These are phyloP conservation scores for Geotrichum restrictum DNA, from an alignment of 1,139 yeast species.

Conservation along the genomic window DNA sequence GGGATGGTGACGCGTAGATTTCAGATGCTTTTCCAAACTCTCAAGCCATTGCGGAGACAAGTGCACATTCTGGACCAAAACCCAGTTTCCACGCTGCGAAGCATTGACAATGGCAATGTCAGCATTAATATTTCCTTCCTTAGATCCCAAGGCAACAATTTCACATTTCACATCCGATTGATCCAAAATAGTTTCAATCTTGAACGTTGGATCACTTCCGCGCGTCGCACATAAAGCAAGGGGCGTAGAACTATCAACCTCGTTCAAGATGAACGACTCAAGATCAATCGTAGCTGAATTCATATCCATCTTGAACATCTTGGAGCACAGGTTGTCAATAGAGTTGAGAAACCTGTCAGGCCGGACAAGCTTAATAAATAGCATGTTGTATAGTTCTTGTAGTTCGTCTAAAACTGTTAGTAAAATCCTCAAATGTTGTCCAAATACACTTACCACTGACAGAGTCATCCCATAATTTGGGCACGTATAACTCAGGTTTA, in stretches of 20 bases:
- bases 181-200: constrained; percentile 48
- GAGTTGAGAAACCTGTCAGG: constrained; percentile 28
- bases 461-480: constrained; percentile 20
- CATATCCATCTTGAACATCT: constrained; percentile 7
- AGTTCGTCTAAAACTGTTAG: constrained; percentile 23
- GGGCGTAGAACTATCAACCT: constrained; percentile 36
- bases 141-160: constrained; percentile 70
- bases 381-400: constrained; percentile 24
- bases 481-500: constrained; percentile 15
- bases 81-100: constrained; percentile 55
- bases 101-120: constrained; percentile 50
- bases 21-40: constrained; percentile 48
- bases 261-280: constrained; percentile 21
- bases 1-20: constrained; percentile 31
- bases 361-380: constrained; percentile 26
- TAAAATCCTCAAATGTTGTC: background rate
- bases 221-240: constrained; percentile 56
- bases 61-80: constrained; percentile 74
- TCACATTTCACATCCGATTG: constrained; percentile 33
- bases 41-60: constrained; percentile 64
- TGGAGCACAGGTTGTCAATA: constrained; percentile 23
- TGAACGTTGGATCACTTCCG: constrained; percentile 65
- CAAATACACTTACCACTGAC: constrained; percentile 10
- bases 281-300: constrained; percentile 16
- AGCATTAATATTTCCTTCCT: constrained; percentile 60